Conservation (phyloP, 208 protist species). For the Leishmania aethiopica region DNA sequence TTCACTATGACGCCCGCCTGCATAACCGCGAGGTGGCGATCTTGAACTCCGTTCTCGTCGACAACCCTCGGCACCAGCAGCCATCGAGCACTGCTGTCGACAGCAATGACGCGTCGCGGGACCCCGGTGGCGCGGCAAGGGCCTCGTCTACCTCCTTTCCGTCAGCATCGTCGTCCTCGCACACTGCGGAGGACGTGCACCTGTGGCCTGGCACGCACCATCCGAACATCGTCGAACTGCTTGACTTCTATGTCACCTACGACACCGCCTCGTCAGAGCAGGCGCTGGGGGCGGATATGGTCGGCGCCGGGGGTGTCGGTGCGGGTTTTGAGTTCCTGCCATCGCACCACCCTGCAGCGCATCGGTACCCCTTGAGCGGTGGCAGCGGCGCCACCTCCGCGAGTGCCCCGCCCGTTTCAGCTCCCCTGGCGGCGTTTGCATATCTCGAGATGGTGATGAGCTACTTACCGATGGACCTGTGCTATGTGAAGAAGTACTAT, state of each 20-base stretch:
- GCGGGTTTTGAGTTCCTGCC: slow-evolving; percentile 1
- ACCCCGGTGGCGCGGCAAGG: not conserved
- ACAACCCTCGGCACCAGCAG: not conserved
- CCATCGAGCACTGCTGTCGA: not conserved
- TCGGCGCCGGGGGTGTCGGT: not conserved
- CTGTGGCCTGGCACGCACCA: slow-evolving; percentile 58
- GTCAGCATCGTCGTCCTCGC: not conserved
- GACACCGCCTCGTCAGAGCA: slow-evolving; percentile 45
- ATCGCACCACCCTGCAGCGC: slow-evolving; percentile 1
- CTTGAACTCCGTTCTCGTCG: slow-evolving; percentile 84
- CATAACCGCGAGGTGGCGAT: slow-evolving; percentile 98
- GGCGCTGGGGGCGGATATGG: slow-evolving; percentile 12
- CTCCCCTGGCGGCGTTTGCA: slow-evolving; percentile 75
- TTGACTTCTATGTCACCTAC: slow-evolving; percentile 94
- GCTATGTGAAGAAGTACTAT: slow-evolving; percentile 92
- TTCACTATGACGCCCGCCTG: slow-evolving; percentile 96
- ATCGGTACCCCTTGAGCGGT: slow-evolving; percentile 7
- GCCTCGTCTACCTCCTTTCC: not conserved
- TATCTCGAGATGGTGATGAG: slow-evolving; percentile 99
- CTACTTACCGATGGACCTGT: slow-evolving; percentile 98
- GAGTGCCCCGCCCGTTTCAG: not conserved
- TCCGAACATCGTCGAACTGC: slow-evolving; percentile 95
- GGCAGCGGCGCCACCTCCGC: slow-evolving; percentile 4
- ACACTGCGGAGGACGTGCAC: slow-evolving; percentile 6
- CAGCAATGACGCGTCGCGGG: not conserved